phyloP scores from a whole-genome alignment of 768 basidiomycete genomes.

The Trametes villosa region DNA sequence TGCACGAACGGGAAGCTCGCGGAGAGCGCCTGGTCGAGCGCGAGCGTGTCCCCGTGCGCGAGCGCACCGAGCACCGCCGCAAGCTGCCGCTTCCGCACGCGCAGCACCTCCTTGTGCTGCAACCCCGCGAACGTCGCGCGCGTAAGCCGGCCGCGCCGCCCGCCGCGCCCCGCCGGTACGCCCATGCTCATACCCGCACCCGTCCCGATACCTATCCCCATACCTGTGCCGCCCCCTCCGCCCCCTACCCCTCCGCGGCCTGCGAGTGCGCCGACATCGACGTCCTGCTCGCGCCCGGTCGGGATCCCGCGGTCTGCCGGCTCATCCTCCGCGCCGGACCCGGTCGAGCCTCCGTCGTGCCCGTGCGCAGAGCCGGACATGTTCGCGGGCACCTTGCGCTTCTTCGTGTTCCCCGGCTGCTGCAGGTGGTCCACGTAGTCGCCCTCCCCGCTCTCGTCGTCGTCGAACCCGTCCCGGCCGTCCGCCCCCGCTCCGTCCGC shows the following conservation, averaged over 20 bases:
- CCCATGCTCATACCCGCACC: neutral
- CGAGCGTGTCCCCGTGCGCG: slow-evolving; percentile 69
- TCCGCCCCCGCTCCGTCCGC: slow-evolving; percentile 47
- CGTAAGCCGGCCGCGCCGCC: slow-evolving; percentile 52
- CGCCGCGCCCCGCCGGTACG: slow-evolving; percentile 4
- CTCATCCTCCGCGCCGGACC: slow-evolving; percentile 50
- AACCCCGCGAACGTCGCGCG: slow-evolving; percentile 69
- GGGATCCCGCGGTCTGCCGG: slow-evolving; percentile 34
- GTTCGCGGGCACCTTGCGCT: slow-evolving; percentile 83
- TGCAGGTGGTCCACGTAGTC: slow-evolving; percentile 72
- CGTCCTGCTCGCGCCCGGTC: slow-evolving; percentile 32
- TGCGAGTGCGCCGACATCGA: neutral
- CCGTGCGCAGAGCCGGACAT: slow-evolving; percentile 44
- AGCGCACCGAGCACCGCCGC: slow-evolving; percentile 70
- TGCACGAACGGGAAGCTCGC: slow-evolving; percentile 45
- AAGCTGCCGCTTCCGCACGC: slow-evolving; percentile 69
- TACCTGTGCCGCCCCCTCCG: slow-evolving; percentile 22
- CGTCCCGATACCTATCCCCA: too few species aligned
- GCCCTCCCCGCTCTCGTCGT: slow-evolving; percentile 58
- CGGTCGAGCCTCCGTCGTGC: slow-evolving; percentile 45
- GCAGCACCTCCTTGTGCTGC: slow-evolving; percentile 77
- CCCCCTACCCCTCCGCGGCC: slow-evolving; percentile 26
- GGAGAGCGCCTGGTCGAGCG: slow-evolving; percentile 78
- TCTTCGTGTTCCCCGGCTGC: slow-evolving; percentile 86
- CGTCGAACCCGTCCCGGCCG: slow-evolving; percentile 37